Base-by-base conservation (phyloP, 345 rosid genomes). In the Bruguiera sexangula region DNA sequence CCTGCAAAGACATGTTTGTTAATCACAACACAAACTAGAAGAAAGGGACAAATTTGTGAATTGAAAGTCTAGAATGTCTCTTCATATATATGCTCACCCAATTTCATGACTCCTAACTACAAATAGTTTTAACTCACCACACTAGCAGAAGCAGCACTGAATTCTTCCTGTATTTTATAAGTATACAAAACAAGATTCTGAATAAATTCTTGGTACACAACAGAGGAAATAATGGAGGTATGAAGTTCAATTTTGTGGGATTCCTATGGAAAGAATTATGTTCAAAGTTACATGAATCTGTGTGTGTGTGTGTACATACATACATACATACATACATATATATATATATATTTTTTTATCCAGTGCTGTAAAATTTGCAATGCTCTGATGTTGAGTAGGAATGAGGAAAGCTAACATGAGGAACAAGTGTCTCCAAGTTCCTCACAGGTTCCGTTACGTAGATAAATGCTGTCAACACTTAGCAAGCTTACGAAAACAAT, bases 1-100 rank as follows among this genome's bases (percentile, higher is more conserved):
- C 89, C 99, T 92, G 75, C 62, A 81, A 6, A 70, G 70, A 67
- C 13, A 57, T 31, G 37, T 37, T 68, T 27, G 60, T 51, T 26
- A 64, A 76, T 39, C 37, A 63, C 5, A 39, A 36, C 50, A 60
- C 21, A n/a, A 66, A 60, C 13, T 16, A 36, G 59, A n/a, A 27
- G 6, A 43, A 43, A 43, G 18, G 5, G 18, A 43, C 4, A 15
- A 11, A 13, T 43, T 43, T 43, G 19, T 13, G 50, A 4, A 11
- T 13, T 43, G 50, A 43, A 43, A 43, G 50, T 13, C 50, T 43
- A 43, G 48, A 43, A 43, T 43, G 50, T 43, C 50, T 3, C 50
- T 43, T 43, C 50, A 43, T 48, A 4, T 15, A 50, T 18, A 8
- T 21, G 55, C 11, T 50, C 19, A 16, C n/a, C 18, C 13, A 29